Evolutionary conservation across 768 basidiomycete species (phyloP).

Genomic region (Tricholoma saponaceum): DNA sequence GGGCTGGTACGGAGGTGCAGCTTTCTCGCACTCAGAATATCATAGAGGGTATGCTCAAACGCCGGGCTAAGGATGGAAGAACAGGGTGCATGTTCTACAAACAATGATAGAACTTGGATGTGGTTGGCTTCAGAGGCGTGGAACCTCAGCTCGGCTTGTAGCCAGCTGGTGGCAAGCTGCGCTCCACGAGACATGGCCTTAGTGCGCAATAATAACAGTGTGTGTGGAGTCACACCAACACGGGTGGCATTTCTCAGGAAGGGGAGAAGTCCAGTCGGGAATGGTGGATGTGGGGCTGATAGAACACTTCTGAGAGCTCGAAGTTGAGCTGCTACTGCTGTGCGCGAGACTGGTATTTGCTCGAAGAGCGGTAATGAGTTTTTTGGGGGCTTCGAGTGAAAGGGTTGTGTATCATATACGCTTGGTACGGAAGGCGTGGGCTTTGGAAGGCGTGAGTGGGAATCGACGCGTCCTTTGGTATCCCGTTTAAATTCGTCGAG

Average conservation of each 20-base stretch:
- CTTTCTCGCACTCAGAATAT: background rate
- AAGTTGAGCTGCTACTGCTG: slow-evolving; percentile 1
- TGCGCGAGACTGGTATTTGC: slow-evolving; percentile 1
- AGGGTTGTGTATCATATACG: background rate
- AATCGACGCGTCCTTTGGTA: too few relatives aligned
- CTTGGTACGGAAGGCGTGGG: background rate
- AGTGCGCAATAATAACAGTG: slow-evolving; percentile 2
- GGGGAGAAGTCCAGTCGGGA: background rate
- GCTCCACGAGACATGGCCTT: slow-evolving; percentile 4
- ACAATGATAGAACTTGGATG: slow-evolving; percentile 7
- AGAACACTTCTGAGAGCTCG: slow-evolving; percentile 6
- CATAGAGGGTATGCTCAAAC: slow-evolving; percentile 3
- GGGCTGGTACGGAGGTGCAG: background rate
- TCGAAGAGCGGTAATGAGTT: background rate
- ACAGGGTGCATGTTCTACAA: slow-evolving; percentile 1
- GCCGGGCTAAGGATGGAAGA: background rate
- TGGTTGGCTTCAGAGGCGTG: slow-evolving; percentile 5
- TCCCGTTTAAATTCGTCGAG: background rate
- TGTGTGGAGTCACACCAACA: slow-evolving; percentile 2
- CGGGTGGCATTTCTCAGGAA: slow-evolving; percentile 6
- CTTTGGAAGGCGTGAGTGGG: background rate
- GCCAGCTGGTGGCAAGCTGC: slow-evolving; percentile 4
- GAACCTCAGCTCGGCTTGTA: slow-evolving; percentile 7
- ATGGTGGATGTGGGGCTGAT: background rate
- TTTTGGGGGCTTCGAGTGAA: background rate